phyloP scores from a whole-genome alignment of 2,329 filamentous ascomycete species.

The Penicillium rolfsii region DNA sequence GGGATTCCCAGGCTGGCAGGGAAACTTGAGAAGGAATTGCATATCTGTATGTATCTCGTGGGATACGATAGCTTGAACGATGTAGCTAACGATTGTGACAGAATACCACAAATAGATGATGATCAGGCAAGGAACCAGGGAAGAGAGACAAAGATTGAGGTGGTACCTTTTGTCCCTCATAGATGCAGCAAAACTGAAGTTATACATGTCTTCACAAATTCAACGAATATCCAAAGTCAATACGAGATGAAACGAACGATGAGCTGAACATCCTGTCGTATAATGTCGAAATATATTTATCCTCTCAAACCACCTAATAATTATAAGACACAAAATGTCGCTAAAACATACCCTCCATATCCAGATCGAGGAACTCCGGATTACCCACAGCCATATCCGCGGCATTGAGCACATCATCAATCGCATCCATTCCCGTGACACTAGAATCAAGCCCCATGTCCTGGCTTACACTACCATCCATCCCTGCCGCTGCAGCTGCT shows the following conservation, averaged over 20 bases:
- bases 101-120: background rate
- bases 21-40: slow-evolving; percentile 16
- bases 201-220: background rate
- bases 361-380: slow-evolving; percentile 50
- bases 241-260: background rate
- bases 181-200: background rate
- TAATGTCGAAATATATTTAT: background rate
- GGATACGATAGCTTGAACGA: background rate
- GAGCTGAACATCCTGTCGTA: background rate
- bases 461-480: slow-evolving; percentile 30
- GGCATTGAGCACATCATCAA: slow-evolving; percentile 50
- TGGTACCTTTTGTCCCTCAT: background rate
- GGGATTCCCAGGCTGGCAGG: slow-evolving; percentile 18
- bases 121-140: background rate
- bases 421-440: slow-evolving; percentile 40
- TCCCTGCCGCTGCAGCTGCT: slow-evolving; percentile 41
- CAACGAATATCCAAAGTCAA: background rate
- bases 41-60: slow-evolving; percentile 16
- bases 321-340: background rate
- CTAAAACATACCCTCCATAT: slow-evolving; percentile 51
- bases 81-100: background rate
- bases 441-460: slow-evolving; percentile 33
- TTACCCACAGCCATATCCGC: slow-evolving; percentile 49
- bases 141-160: background rate
- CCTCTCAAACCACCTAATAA: background rate